Evolutionary conservation across 2,329 filamentous ascomycete genomes (phyloP), one percentile per base, ranked within the genome.

Genomic region (Zymoseptoria ardabiliae): DNA sequence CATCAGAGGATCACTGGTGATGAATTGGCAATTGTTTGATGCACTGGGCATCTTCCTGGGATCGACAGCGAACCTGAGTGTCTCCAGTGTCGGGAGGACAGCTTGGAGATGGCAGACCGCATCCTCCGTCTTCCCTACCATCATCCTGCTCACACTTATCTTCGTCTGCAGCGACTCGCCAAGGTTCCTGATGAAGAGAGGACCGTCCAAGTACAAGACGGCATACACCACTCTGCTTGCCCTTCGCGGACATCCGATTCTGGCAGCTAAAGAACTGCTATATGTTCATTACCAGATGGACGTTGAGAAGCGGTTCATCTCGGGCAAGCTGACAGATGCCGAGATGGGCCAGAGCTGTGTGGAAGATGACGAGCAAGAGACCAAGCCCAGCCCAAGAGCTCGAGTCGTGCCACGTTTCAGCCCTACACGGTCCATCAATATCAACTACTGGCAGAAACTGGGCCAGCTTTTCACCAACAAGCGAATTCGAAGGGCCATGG

Each of bases 1-100:
- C 48, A 59, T 69, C 10, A 51, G 67, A 51, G 61, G 67, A 48
- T 63, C 63, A 0, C 55, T 71, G 10, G 67, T 71, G 9, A 71
- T 71, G 67, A 69, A 68, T 45, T 72, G 69, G 69, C 70, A 72
- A 54, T 54, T 71, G 1, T 70, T 71, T 51, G 69, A 68, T 22
- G 70, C 70, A 1, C 61, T 70, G 45, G 70, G 70, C 0, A 67
- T 72, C 53, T 67, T 71, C 23, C 56, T 70, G 4, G 70, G 69
- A 1, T 69, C 63, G 50, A 66, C 68, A 2, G 68, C 69, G 4
- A 70, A 70, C 50, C 62, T 71, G 2, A 60, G 63, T 8, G 63
- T 70, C 9, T 63, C 66, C 2, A 56, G 58, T 5, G 61, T 64
- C 11, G 66, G 66, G n/a, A n/a, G 45, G 28, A 59, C 62, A 6